Percentiles rank a stretch among this genome's conserved stretches.
These are phyloP conservation scores for Tillandsia leiboldiana DNA, from an alignment of 176 grass and related monocot genomes.

Conservation along the genomic window DNA sequence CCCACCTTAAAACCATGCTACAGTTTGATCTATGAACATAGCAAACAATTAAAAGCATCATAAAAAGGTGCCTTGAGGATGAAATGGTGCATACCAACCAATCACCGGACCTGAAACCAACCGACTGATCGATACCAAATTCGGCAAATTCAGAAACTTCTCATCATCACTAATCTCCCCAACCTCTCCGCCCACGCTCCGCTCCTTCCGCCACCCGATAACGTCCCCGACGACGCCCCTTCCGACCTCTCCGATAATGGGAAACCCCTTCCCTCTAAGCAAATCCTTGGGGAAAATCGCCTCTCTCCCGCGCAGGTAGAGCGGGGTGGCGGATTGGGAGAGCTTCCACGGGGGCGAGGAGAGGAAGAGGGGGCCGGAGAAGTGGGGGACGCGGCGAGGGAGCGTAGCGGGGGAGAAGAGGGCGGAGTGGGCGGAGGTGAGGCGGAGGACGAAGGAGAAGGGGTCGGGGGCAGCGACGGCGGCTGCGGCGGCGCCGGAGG, in stretches of 20 bases:
- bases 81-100: conserved; percentile 46
- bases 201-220: conserved; percentile 6
- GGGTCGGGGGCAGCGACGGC: not conserved
- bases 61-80: not conserved
- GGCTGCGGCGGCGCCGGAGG: conserved; percentile 17
- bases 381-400: conserved; percentile 1
- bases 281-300: conserved; percentile 40
- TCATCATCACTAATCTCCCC: conserved; percentile 22
- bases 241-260: conserved; percentile 17
- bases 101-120: conserved; percentile 85
- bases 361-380: conserved; percentile 41
- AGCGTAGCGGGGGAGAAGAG: conserved; percentile 4
- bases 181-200: not conserved
- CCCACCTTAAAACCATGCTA: too few relatives aligned
- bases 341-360: conserved; percentile 65
- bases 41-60: too few relatives aligned
- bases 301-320: conserved; percentile 35
- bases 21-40: too few relatives aligned
- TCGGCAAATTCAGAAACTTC: conserved; percentile 82
- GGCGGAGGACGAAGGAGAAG: conserved; percentile 11
- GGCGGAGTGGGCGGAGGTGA: not conserved
- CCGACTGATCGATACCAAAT: conserved; percentile 82
- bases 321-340: conserved; percentile 50
- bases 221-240: conserved; percentile 1
- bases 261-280: conserved; percentile 31